Evolutionary conservation across 2,329 filamentous ascomycete genomes (phyloP), one percentile per base, ranked within the genome.

Genomic region (Alternaria gansuensis): DNA sequence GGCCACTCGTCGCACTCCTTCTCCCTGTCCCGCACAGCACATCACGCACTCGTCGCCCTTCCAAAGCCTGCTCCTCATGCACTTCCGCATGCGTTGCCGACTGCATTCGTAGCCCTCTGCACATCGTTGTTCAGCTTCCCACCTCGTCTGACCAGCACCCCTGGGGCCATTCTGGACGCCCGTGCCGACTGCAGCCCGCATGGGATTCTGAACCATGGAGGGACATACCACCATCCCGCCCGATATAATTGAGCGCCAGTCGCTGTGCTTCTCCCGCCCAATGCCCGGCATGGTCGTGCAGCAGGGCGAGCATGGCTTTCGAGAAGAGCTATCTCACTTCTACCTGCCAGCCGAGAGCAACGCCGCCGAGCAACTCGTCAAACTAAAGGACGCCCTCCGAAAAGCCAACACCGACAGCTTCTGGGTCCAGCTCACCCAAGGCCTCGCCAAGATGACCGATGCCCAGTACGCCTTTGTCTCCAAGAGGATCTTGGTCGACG

Each of bases 391-490:
- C 50, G 77, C 78, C 17, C 76, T 91, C 17, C 80, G 82, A 50
- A 77, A 77, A 21, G 79, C 84, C 49, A 81, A 84, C 50, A 83
- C 81, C 2, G 83, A 87, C 59, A 80, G 83, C 49, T 90, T 91
- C 76, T 91, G 88, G 88, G 79, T 78, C 43, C 78, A 83, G 23
- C 78, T 90, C 56, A 86, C 89, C 77, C 84, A 89, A 69, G 87
- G 86, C 41, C 80, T 91, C 68, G 85, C 88, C 44, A 80, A 81
- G 45, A 85, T 91, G 34, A 81, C 85, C 57, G 84, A 85, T 59
- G 84, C 88, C 8, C 88, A 91, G 72, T 89, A 88, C 77, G 85
- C 83, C 24, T 91, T 91, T 68, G 86, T 90, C 39, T 86, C 87
- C 44, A 89, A 89, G 72, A 78, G 87, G 43, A 85, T 88, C 41